Conservation (phyloP, 176 grass and related monocot genomes). For the Pontederia paniculata region DNA sequence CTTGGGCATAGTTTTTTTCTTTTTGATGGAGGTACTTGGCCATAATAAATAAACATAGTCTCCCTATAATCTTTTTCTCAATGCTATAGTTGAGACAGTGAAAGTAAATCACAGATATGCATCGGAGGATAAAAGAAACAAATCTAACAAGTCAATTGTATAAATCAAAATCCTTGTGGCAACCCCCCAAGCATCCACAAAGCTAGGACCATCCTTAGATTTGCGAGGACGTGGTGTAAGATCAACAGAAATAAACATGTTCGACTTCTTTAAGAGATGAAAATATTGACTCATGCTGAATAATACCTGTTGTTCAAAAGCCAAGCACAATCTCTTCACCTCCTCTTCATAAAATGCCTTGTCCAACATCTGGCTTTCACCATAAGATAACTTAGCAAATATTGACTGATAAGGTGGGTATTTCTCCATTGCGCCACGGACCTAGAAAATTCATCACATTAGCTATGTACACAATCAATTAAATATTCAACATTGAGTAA, state of each 20-base stretch:
- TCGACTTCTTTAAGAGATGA: too few relatives aligned
- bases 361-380: conserved; percentile 95
- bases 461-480: too few relatives aligned
- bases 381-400: conserved; percentile 79
- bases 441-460: conserved; percentile 20
- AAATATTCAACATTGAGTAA: too few relatives aligned
- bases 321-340: conserved; percentile 74
- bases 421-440: conserved; percentile 88
- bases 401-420: conserved; percentile 92
- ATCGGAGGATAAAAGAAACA: conserved; percentile 9
- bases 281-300: too few relatives aligned
- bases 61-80: too few relatives aligned
- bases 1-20: too few relatives aligned
- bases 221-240: background rate
- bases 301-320: conserved; percentile 87
- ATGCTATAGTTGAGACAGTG: too few relatives aligned
- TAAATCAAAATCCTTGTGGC: conserved; percentile 2
- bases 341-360: conserved; percentile 97
- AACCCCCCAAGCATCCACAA: background rate
- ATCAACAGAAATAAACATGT: too few relatives aligned
- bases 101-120: conserved; percentile 11
- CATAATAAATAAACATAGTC: too few relatives aligned
- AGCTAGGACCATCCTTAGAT: background rate
- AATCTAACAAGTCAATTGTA: background rate
- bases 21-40: too few relatives aligned